A percentile compares a stretch with the other conserved stretches of the same genome.
phyloP scores from a whole-genome alignment of 129 eudicot species.

The Mikania micrantha region DNA sequence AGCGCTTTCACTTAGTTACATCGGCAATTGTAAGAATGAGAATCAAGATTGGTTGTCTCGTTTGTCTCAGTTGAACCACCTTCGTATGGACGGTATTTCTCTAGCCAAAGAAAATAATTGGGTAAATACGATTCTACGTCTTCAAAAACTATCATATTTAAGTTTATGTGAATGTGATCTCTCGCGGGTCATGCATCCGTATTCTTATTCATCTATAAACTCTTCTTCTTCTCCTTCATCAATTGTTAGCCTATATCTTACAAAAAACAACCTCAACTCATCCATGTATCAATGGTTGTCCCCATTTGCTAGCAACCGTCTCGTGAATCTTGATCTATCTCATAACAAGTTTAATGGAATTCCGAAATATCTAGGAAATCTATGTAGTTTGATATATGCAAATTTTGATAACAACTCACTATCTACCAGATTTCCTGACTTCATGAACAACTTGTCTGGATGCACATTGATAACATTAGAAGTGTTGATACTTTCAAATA shows the following conservation, averaged over 20 bases:
- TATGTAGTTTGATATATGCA: background rate
- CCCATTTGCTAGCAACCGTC: background rate
- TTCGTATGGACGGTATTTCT: background rate
- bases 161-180: background rate
- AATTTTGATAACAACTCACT: background rate
- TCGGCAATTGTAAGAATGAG: background rate
- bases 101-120: background rate
- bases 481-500: background rate
- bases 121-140: background rate
- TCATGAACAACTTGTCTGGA: background rate
- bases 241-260: background rate
- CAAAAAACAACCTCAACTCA: constrained; percentile 4
- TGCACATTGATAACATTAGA: background rate
- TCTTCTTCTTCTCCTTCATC: background rate
- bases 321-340: background rate
- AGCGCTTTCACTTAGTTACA: background rate
- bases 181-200: background rate
- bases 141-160: background rate
- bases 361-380: background rate
- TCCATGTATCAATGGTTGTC: constrained; percentile 7
- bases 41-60: background rate
- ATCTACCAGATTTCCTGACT: background rate
- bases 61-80: background rate
- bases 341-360: background rate
- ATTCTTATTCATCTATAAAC: background rate